A percentile compares a stretch with the other conserved stretches of the same genome.
Evolutionary conservation across 2,329 filamentous ascomycete genomes (phyloP).

Genomic region (Aspergillus pseudonomiae): DNA sequence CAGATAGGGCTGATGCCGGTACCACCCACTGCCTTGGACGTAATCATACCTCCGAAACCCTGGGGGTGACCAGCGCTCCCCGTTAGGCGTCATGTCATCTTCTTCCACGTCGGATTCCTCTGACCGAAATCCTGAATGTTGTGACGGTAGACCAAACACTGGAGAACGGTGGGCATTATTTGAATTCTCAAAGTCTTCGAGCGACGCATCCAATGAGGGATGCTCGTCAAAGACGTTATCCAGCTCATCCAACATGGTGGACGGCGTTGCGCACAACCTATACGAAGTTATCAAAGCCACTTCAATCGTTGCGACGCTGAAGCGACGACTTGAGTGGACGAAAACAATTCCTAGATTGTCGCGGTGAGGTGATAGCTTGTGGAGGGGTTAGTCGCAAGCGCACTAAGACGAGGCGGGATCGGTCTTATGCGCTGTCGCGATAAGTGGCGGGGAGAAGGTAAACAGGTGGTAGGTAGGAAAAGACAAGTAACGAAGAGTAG

Average conservation of each 20-base stretch:
- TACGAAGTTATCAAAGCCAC: constrained; percentile 27
- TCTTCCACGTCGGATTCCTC: constrained; percentile 50
- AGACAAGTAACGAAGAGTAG: constrained; percentile 10
- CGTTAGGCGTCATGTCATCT: constrained; percentile 39
- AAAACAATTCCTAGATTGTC: constrained; percentile 10
- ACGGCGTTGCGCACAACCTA: constrained; percentile 34
- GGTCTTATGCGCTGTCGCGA: constrained; percentile 6
- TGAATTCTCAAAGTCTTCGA: constrained; percentile 64
- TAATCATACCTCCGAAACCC: constrained; percentile 59
- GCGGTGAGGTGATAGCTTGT: constrained; percentile 10
- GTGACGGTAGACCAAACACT: constrained; percentile 58
- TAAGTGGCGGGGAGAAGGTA: constrained; percentile 10
- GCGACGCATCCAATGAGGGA: constrained; percentile 61
- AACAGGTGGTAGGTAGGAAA: constrained; percentile 5
- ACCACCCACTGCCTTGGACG: constrained; percentile 60
- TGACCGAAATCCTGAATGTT: constrained; percentile 67
- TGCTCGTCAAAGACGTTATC: constrained; percentile 60
- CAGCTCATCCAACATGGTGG: constrained; percentile 50
- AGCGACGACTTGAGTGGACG: constrained; percentile 24
- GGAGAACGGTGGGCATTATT: constrained; percentile 52
- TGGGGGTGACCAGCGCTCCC: constrained; percentile 66
- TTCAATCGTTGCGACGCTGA: constrained; percentile 28
- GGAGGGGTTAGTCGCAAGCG: constrained; percentile 22
- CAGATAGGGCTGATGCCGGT: constrained; percentile 54
- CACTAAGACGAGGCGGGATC: constrained; percentile 15